Evolutionary conservation across 169 alveolate species (phyloP), one percentile per base, ranked within the genome.

Genomic region (Plasmodium chabaudi): DNA sequence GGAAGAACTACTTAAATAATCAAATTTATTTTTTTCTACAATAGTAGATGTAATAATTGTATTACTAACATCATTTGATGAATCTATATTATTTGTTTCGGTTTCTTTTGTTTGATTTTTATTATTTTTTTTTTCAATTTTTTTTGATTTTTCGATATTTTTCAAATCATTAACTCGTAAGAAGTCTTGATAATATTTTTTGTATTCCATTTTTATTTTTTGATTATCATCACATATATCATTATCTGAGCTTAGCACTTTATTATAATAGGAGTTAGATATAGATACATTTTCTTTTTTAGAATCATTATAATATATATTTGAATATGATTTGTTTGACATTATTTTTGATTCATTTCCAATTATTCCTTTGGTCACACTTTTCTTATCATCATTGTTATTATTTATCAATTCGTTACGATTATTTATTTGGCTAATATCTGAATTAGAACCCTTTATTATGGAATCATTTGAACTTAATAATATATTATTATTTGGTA

Each of bases 111-210:
- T 34, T 34, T 4, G 4, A 34, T 34, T 34, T 34, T 5, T 4
- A 34, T 34, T 34, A 34, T 34, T 3, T 34, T 34, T 34, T 0
- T 34, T 4, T 34, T 34, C 42, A 34, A 34, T 10, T n/a, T 15
- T 49, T 21, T 44, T 63, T 0, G 51, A 44, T 5, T 46, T 64
- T 1, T 77, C 68, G 10, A 47, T 56, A 63, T 77, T 44, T 63
- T 34, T 47, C n/a, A 77, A 63, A 47, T 77, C 65, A 34, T 77
- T 64, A 5, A 39, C 25, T 42, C 59, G 55, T 42, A 77, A 51
- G 63, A 77, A 63, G 0, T 47, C 77, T 13, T 44, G 69, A 47
- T 77, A 64, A 77, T 77, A 59, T 46, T 61, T 77, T 23, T 69
- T 47, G 6, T 65, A 63, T 34, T 47, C 13, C 75, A 63, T 61